Evolutionary conservation across 495 filamentous ascomycete species (phyloP).

Genomic region (Lepraria neglecta): DNA sequence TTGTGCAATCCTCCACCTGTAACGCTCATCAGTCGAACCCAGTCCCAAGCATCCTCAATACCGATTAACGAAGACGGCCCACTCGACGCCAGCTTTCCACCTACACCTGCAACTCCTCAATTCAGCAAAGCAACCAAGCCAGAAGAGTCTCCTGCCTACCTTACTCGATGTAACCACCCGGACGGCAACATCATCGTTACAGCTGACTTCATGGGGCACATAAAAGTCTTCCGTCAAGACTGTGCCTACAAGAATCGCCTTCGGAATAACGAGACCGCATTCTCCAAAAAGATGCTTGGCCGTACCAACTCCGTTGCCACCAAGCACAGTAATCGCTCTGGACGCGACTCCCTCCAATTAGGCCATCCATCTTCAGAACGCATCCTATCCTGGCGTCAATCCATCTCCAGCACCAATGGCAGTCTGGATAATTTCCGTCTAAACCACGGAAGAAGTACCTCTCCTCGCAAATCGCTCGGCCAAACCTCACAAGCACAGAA

Average conservation of each 20-base stretch:
- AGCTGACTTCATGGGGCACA: constrained; percentile 77
- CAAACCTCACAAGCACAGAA: constrained; percentile 30
- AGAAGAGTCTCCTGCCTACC: constrained; percentile 60
- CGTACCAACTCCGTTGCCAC: constrained; percentile 58
- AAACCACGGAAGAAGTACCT: constrained; percentile 45
- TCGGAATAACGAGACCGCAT: constrained; percentile 49
- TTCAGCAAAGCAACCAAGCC: constrained; percentile 46
- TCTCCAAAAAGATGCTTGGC: constrained; percentile 68
- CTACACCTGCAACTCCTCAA: constrained; percentile 36
- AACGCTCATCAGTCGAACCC: constrained; percentile 69
- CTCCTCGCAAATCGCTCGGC: constrained; percentile 49
- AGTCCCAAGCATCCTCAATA: constrained; percentile 43
- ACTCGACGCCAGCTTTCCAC: constrained; percentile 23
- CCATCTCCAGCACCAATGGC: constrained; percentile 51
- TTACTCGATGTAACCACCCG: constrained; percentile 65
- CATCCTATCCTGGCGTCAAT: constrained; percentile 90
- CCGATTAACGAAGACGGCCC: constrained; percentile 27
- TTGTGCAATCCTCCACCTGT: constrained; percentile 94
- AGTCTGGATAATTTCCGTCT: constrained; percentile 47
- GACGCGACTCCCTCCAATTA: constrained; percentile 40
- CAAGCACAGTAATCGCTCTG: constrained; percentile 45
- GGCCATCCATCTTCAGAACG: constrained; percentile 65
- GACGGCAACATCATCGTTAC: constrained; percentile 91
- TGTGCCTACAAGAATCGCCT: constrained; percentile 64
- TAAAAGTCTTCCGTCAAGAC: constrained; percentile 93